phyloP scores from a whole-genome alignment of 768 basidiomycete genomes.

The Strobilomyces confusus region DNA sequence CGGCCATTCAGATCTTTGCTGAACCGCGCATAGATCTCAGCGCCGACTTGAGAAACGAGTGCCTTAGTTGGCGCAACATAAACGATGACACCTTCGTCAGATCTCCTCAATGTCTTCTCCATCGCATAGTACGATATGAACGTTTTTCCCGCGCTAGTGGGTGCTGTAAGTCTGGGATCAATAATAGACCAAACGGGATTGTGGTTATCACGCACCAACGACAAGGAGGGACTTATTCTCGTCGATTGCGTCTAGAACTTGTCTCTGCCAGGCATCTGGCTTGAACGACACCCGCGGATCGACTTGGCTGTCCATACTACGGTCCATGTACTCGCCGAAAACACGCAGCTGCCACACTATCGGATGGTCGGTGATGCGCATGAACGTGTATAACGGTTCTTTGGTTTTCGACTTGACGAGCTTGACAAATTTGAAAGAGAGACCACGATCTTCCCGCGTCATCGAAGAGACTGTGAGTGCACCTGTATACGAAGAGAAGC shows the following conservation, averaged over 20 bases:
- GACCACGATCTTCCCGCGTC: conserved; percentile 22
- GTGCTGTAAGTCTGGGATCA: too few species aligned
- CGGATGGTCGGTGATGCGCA: conserved; percentile 54
- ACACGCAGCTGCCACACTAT: conserved; percentile 64
- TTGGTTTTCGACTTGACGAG: conserved; percentile 46
- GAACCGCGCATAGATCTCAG: conserved; percentile 69
- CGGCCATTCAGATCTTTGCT: conserved; percentile 50
- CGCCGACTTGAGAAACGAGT: conserved; percentile 65
- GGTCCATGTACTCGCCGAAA: conserved; percentile 70
- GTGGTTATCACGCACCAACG: conserved; percentile 50
- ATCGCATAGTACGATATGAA: conserved; percentile 78
- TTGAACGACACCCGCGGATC: conserved; percentile 59
- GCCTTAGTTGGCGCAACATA: conserved; percentile 78
- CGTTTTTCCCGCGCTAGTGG: conserved; percentile 71
- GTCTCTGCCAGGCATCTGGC: conserved; percentile 69
- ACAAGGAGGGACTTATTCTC: conserved; percentile 56
- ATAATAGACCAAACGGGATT: too few species aligned
- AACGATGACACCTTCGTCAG: conserved; percentile 64
- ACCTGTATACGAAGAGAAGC: conserved; percentile 40
- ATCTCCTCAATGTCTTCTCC: conserved; percentile 59
- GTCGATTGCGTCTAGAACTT: conserved; percentile 64
- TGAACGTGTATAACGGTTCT: conserved; percentile 42
- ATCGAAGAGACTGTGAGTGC: conserved; percentile 12
- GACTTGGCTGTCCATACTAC: conserved; percentile 58
- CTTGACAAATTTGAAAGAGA: conserved; percentile 54